phyloP scores from a whole-genome alignment of 192 early-diverging fungal species.

The Jimgerdemannia lactiflua region DNA sequence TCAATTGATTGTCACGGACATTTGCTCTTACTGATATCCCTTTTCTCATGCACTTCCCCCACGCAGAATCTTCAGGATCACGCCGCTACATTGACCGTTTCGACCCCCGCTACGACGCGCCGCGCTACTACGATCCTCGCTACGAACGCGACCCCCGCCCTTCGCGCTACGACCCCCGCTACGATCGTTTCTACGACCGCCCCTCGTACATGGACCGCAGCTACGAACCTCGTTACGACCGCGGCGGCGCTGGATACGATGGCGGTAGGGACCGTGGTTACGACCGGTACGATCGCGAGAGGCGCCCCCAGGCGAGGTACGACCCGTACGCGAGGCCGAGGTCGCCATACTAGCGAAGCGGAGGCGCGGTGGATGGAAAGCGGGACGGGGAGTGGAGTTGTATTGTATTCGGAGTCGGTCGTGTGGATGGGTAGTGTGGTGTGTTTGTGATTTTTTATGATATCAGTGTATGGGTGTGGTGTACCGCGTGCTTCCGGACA shows the following conservation, averaged over 20 bases:
- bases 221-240: conserved; percentile 25
- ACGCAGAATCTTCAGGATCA: conserved; percentile 6
- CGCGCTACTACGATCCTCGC: conserved; percentile 26
- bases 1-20: not conserved
- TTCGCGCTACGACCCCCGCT: conserved; percentile 33
- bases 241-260: not conserved
- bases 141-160: conserved; percentile 28
- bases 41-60: not conserved
- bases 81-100: conserved; percentile 17
- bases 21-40: not conserved
- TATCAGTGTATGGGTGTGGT: not conserved
- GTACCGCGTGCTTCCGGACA: not conserved
- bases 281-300: conserved; percentile 38
- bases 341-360: conserved; percentile 28
- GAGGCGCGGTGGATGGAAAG: not conserved
- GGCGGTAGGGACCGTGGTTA: conserved; percentile 3
- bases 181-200: conserved; percentile 38
- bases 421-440: not conserved
- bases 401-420: not conserved
- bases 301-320: conserved; percentile 38
- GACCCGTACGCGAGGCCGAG: conserved; percentile 34
- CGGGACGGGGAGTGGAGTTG: not conserved
- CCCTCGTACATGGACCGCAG: conserved; percentile 5
- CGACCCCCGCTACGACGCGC: conserved; percentile 24
- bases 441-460: not conserved